Evolutionary conservation across 495 filamentous ascomycete species (phyloP), one percentile per base, ranked within the genome.

Genomic region (Friedmanniomyces simplex): DNA sequence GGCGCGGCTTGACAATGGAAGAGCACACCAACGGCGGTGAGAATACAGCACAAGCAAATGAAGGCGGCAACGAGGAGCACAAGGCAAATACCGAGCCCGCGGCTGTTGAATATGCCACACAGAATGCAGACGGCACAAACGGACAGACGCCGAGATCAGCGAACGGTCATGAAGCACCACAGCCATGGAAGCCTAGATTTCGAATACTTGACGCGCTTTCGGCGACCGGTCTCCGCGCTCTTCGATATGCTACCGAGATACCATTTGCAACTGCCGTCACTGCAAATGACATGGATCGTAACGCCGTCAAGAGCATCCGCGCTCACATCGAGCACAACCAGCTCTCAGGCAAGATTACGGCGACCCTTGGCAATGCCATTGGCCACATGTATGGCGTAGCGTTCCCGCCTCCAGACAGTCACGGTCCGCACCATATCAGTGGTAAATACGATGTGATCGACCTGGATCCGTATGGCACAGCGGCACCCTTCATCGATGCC

Each of bases 191-290:
- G 47, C 59, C 61, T 0, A 54, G 47, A 22, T 93, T 96, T 63
- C 84, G 79, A 3, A 91, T 98, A 41, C 83, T 98, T 18, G 93
- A 98, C 71, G 93, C 93, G 3, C 79, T 98, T 25, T 97, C 94
- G 12, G 93, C 93, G 14, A 95, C 91, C 22, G 93, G 94, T 14
- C 79, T 98, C 16, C 86, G 93, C 54, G 93, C 93, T 21, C 72
- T 98, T 34, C 87, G 93, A 46, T 97, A 97, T 72, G 86, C 88
- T 26, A 83, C 87, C 34, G 93, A 99, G 69, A 81, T 99, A 32
- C 88, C 93, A 0, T 83, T 85, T 52, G 77, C 81, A 20, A 93
- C 89, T 7, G 80, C 79, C 11, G 77, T 96, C 36, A 91, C 89
- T 1, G 89, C 91, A 8, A 97, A 97, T 64, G 93, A 99, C 63